Base-by-base conservation (phyloP, 2,329 filamentous ascomycete species). In the Amesomyces nigricolor region DNA sequence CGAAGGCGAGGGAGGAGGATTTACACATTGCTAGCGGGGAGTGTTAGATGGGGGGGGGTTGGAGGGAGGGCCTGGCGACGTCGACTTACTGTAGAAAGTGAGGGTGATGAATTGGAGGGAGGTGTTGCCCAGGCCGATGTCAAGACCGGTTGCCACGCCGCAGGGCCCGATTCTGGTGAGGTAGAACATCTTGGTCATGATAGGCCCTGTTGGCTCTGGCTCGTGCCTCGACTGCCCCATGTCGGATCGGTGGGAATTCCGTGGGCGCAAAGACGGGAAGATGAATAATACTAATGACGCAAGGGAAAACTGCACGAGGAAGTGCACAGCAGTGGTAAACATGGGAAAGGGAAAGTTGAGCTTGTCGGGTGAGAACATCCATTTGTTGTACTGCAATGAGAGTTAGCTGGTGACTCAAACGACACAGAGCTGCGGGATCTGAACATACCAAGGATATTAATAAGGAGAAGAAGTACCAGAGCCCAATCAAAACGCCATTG, bases 41-140 rank as follows among this genome's bases (percentile, higher is more conserved):
- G 9, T 1, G 9, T 51, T 47, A 42, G 57, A 30, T 26, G 38
- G 29, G 35, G 11, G 30, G 35, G 11, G 26, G n/a, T 5, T 29
- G 14, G 40, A 14, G 13, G 40, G 9, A 5, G 13, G 11, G 14
- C 17, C 32, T 26, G 10, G 16, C 26, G 16, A 22, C 22, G 22
- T 10, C 2, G 10, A 74, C 82, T 62, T 78, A 86, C 84, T 99
- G 73, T 96, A 95, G 70, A 99, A 99, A 9, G 92, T 96, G 63
- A 99, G 82, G 42, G 89, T 91, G 65, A 99, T 97, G 70, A 95
- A 96, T 71, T 92, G 94, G 64, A 99, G 78, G 51, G 90, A 95
- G 71, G 90, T 96, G 68, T 99, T 99, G 61, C 94, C 94, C 56
- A 99, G 74, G 13, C 94, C 94, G 71, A 99, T 96, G 69, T 99